Conservation (phyloP, 1,284 basidiomycete genomes). For the Chiua sp. region DNA sequence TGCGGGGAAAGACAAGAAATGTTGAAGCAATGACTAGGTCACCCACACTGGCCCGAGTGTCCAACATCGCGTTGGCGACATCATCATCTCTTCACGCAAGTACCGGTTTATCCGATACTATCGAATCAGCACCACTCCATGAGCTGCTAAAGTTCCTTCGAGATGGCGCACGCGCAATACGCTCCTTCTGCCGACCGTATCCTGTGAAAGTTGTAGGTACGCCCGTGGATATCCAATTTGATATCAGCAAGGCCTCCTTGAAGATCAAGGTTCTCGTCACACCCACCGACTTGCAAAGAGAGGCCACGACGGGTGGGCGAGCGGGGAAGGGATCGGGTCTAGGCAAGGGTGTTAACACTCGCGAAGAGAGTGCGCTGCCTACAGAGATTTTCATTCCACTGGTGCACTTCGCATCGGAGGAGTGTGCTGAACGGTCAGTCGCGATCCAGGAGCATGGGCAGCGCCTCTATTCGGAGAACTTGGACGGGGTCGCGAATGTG, state of each 20-base stretch:
- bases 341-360: conserved; percentile 9
- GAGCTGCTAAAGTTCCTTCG: conserved; percentile 74
- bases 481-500: not conserved
- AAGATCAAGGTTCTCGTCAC: conserved; percentile 68
- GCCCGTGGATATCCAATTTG: conserved; percentile 73
- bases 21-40: conserved; percentile 1
- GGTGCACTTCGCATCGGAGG: conserved; percentile 79
- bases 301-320: conserved; percentile 7
- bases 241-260: conserved; percentile 74
- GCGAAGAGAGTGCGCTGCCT: conserved; percentile 45
- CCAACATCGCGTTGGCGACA: conserved; percentile 26
- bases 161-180: conserved; percentile 83
- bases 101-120: not conserved
- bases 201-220: conserved; percentile 77
- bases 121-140: conserved; percentile 28
- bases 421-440: conserved; percentile 35
- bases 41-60: conserved; percentile 16
- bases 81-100: conserved; percentile 20
- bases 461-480: conserved; percentile 11
- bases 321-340: not conserved
- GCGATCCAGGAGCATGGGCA: not conserved
- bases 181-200: conserved; percentile 85
- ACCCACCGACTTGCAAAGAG: conserved; percentile 49
- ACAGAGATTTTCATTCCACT: conserved; percentile 91
- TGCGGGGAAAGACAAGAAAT: not conserved